These are phyloP conservation scores for Ogataea methylovora DNA, from an alignment of 805 yeast species.

Conservation along the genomic window DNA sequence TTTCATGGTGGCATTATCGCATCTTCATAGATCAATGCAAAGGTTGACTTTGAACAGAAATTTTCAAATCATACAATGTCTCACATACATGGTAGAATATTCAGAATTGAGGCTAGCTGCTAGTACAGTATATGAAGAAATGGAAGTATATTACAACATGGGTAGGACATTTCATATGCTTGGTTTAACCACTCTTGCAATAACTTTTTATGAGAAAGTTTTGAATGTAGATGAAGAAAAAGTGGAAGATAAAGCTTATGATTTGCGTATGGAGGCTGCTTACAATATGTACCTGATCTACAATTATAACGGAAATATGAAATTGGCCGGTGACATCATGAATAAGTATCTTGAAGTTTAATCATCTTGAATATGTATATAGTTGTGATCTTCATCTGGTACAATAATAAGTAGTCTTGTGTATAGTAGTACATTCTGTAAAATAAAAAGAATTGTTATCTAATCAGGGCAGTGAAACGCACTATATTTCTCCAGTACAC, in stretches of 20 bases:
- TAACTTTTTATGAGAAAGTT: slow-evolving; percentile 65
- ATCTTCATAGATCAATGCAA: slow-evolving; percentile 88
- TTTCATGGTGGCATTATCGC: slow-evolving; percentile 68
- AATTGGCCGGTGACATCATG: slow-evolving; percentile 55
- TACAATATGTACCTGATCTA: slow-evolving; percentile 76
- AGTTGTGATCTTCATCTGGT: too few relatives aligned
- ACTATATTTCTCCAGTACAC: too few relatives aligned
- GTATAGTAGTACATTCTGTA: too few relatives aligned
- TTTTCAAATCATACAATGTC: slow-evolving; percentile 79
- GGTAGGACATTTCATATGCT: slow-evolving; percentile 82
- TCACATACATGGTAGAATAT: slow-evolving; percentile 72
- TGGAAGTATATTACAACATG: slow-evolving; percentile 76
- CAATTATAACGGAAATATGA: slow-evolving; percentile 64
- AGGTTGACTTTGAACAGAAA: slow-evolving; percentile 82
- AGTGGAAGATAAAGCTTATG: slow-evolving; percentile 34
- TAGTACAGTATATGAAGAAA: slow-evolving; percentile 40
- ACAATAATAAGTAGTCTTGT: too few relatives aligned
- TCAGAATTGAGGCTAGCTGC: slow-evolving; percentile 38
- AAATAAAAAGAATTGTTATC: too few relatives aligned
- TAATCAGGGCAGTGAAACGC: too few relatives aligned
- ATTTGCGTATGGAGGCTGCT: slow-evolving; percentile 73
- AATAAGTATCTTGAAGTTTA: slow-evolving; percentile 45
- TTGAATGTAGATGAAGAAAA: slow-evolving; percentile 30
- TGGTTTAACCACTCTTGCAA: slow-evolving; percentile 70
- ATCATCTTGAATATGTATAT: slow-evolving; percentile 28